Percentiles rank a stretch among this genome's conserved stretches.
These are phyloP conservation scores for Ricinus communis DNA, from an alignment of 345 rosid species.

Conservation along the genomic window DNA sequence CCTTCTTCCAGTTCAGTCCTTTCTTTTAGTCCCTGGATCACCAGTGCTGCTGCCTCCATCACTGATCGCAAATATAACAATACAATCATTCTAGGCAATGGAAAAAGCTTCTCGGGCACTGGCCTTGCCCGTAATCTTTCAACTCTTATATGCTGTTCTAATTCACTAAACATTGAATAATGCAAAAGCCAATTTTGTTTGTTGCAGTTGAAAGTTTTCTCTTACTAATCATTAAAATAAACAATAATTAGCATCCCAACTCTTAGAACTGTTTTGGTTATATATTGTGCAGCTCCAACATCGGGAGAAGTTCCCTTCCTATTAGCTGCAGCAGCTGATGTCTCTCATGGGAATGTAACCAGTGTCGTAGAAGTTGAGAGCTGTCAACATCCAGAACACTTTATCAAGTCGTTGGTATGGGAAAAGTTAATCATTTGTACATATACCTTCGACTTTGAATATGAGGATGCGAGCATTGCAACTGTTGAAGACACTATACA, in stretches of 20 bases:
- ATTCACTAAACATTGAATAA: background rate
- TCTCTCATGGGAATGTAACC: slow-evolving; percentile 31
- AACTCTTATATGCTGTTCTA: background rate
- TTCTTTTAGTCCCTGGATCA: slow-evolving; percentile 56
- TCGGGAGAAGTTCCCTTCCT: slow-evolving; percentile 27
- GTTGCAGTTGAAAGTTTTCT: background rate
- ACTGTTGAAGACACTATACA: slow-evolving; percentile 41
- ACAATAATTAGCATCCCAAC: background rate
- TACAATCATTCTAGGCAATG: slow-evolving; percentile 36
- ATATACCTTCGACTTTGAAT: slow-evolving; percentile 38
- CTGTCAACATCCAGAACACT: slow-evolving; percentile 39
- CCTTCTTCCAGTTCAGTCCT: slow-evolving; percentile 49
- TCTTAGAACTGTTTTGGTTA: background rate
- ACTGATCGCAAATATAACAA: slow-evolving; percentile 45
- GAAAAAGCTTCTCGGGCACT: slow-evolving; percentile 37
- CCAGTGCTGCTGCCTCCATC: slow-evolving; percentile 45
- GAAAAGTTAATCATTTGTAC: slow-evolving; percentile 47
- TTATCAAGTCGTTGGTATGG: slow-evolving; percentile 32
- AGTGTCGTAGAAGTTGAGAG: slow-evolving; percentile 32
- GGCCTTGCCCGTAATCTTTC: slow-evolving; percentile 44
- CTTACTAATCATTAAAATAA: background rate
- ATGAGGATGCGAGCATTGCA: slow-evolving; percentile 36
- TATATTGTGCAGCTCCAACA: slow-evolving; percentile 43
- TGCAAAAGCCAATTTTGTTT: background rate
- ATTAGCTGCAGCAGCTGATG: slow-evolving; percentile 49